Conservation (phyloP, 257 asterid genomes). For the Leptodermis oblonga region DNA sequence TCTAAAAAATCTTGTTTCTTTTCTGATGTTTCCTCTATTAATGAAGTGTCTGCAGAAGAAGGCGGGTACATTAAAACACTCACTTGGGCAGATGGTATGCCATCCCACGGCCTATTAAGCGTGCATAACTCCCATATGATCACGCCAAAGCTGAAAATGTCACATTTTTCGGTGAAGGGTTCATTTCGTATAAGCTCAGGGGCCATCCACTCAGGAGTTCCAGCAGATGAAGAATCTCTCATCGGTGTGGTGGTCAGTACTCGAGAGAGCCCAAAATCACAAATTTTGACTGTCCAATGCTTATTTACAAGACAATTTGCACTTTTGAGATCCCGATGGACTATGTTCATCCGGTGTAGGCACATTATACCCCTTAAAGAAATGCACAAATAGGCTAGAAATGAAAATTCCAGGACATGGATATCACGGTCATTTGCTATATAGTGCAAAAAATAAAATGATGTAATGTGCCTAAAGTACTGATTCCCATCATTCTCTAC, state of each 20-base stretch:
- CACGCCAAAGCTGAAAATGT: constrained; percentile 84
- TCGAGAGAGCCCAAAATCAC: constrained; percentile 90
- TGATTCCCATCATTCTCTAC: neutral
- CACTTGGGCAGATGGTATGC: constrained; percentile 68
- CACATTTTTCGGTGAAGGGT: constrained; percentile 87
- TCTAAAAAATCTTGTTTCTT: neutral
- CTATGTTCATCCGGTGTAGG: constrained; percentile 85
- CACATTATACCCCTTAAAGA: constrained; percentile 65
- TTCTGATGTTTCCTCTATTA: neutral
- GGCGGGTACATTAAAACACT: constrained; percentile 10
- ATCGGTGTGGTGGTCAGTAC: constrained; percentile 45
- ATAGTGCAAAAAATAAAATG: neutral
- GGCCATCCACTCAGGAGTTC: constrained; percentile 98
- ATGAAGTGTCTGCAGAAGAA: neutral
- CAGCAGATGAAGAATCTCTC: constrained; percentile 71
- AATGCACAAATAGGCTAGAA: constrained; percentile 8
- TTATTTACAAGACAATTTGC: constrained; percentile 91
- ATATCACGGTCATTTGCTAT: neutral
- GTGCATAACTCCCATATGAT: constrained; percentile 91
- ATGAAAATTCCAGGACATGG: neutral
- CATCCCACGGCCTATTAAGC: constrained; percentile 84
- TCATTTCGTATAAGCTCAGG: constrained; percentile 88
- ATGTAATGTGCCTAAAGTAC: neutral
- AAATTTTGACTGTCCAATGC: constrained; percentile 81
- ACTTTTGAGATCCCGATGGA: constrained; percentile 87